phyloP scores from a whole-genome alignment of 2,329 filamentous ascomycete genomes.

The Trichocomaceae sp. region DNA sequence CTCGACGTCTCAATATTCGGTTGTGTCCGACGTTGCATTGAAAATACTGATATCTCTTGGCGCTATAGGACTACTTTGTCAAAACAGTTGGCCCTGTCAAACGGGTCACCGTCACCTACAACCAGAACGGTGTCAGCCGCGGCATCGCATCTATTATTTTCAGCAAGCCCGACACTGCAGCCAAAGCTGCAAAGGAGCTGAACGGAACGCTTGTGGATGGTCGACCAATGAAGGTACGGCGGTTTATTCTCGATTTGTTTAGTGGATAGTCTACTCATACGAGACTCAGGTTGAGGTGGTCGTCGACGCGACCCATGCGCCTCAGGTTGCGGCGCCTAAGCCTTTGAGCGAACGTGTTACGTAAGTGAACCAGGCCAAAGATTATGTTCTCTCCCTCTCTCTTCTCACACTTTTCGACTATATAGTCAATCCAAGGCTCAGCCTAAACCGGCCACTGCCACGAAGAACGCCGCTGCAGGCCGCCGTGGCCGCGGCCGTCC shows the following conservation, averaged over 20 bases:
- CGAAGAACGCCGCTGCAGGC: conserved; percentile 55
- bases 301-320: conserved; percentile 66
- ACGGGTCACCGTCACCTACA: conserved; percentile 85
- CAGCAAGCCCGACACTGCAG: conserved; percentile 69
- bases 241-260: conserved; percentile 7
- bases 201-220: conserved; percentile 89
- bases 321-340: conserved; percentile 62
- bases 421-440: conserved; percentile 59
- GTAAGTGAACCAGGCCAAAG: conserved; percentile 40
- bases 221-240: conserved; percentile 77
- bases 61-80: conserved; percentile 87
- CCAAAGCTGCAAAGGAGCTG: conserved; percentile 73
- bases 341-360: conserved; percentile 76
- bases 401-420: conserved; percentile 20
- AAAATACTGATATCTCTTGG: conserved; percentile 42
- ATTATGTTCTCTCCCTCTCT: no score
- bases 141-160: conserved; percentile 90
- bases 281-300: conserved; percentile 76
- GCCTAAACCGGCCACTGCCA: conserved; percentile 71
- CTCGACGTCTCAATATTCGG: conserved; percentile 20
- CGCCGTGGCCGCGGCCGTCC: conserved; percentile 42
- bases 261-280: conserved; percentile 11
- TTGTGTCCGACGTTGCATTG: conserved; percentile 21
- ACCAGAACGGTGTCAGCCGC: conserved; percentile 82
- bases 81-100: conserved; percentile 85